Evolutionary conservation across 352 stramenopile genomes (phyloP).

Genomic region (Phytophthora sp.): DNA sequence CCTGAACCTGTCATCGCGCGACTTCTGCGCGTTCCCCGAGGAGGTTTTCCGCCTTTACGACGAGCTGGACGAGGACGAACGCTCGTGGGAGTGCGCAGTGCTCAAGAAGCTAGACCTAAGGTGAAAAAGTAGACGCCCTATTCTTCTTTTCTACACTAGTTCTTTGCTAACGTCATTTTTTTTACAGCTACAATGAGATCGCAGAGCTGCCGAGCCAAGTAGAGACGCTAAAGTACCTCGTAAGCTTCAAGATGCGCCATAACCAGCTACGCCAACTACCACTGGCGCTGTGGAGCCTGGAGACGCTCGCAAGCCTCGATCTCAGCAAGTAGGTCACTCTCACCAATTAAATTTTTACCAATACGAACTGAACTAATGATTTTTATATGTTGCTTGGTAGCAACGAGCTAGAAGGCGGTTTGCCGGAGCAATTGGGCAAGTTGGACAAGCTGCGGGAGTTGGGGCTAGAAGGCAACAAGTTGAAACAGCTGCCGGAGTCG

Average conservation of each 20-base stretch:
- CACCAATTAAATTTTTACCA: neutral
- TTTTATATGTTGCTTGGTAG: conserved; percentile 43
- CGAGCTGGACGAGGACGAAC: conserved; percentile 68
- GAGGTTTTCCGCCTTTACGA: conserved; percentile 72
- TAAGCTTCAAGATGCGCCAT: conserved; percentile 77
- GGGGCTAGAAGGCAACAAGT: conserved; percentile 67
- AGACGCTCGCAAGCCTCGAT: conserved; percentile 67
- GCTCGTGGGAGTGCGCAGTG: conserved; percentile 71
- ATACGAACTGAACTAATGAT: neutral
- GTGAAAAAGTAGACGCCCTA: no score
- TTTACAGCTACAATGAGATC: conserved; percentile 81
- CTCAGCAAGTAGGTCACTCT: conserved; percentile 72
- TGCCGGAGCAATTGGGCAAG: conserved; percentile 56
- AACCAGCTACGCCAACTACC: conserved; percentile 64
- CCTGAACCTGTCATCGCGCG: conserved; percentile 69
- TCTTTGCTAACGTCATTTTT: conserved; percentile 6
- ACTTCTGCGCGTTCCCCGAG: conserved; percentile 54
- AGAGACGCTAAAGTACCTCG: conserved; percentile 50
- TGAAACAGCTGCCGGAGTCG: conserved; percentile 60
- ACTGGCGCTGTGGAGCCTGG: conserved; percentile 59
- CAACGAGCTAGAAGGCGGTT: conserved; percentile 58
- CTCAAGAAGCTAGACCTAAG: conserved; percentile 80
- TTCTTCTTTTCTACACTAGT: no score
- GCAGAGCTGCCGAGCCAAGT: conserved; percentile 54
- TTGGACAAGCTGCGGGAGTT: conserved; percentile 70